These are phyloP conservation scores for Tripterygium wilfordii DNA, from an alignment of 177 flowering plant species.

Conservation along the genomic window DNA sequence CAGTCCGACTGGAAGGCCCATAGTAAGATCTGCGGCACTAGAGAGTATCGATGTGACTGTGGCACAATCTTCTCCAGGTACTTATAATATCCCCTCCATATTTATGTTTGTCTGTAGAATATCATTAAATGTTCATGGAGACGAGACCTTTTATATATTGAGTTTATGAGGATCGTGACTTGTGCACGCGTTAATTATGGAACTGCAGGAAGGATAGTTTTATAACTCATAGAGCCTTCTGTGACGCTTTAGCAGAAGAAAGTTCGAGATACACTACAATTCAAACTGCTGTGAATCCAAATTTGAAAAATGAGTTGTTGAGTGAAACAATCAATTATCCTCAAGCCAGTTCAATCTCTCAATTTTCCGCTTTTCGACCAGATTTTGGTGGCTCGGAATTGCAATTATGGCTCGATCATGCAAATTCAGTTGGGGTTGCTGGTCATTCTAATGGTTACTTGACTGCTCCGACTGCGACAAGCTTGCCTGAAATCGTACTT, in stretches of 20 bases:
- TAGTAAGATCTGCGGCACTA: constrained; percentile 48
- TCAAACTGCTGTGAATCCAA: background rate
- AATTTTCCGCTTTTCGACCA: constrained; percentile 7
- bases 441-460: constrained; percentile 5
- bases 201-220: constrained; percentile 68
- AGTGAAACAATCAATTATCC: background rate
- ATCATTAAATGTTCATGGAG: constrained; percentile 8
- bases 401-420: constrained; percentile 22
- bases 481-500: constrained; percentile 5
- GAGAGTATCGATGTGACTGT: constrained; percentile 58
- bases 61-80: constrained; percentile 66
- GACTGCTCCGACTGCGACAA: background rate
- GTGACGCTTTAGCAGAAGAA: constrained; percentile 36
- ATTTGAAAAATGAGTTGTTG: constrained; percentile 4
- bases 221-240: constrained; percentile 43
- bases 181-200: no score
- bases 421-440: constrained; percentile 5
- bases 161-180: background rate
- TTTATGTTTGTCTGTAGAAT: background rate
- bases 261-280: constrained; percentile 19
- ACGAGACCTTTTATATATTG: background rate
- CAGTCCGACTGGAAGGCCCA: constrained; percentile 74
- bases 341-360: constrained; percentile 4
- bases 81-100: background rate
- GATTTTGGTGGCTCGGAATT: constrained; percentile 8